These are phyloP conservation scores for Fusarium sp. DNA, from an alignment of 2,329 filamentous ascomycete species.

Conservation along the genomic window DNA sequence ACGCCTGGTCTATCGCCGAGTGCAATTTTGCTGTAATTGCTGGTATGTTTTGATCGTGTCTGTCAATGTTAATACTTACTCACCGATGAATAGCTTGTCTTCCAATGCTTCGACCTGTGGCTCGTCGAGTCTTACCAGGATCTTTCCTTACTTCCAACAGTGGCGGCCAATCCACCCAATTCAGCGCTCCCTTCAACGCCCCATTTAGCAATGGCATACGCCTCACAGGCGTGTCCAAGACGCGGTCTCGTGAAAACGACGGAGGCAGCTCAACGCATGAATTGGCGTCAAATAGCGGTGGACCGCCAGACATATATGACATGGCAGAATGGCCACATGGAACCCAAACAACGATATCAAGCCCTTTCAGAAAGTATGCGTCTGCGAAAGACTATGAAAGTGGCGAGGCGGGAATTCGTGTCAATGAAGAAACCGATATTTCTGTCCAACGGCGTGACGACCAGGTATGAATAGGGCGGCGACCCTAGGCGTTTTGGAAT, in stretches of 20 bases:
- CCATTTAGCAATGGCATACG: conserved; percentile 36
- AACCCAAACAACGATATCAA: conserved; percentile 29
- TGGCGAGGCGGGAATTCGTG: conserved; percentile 22
- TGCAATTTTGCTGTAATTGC: conserved; percentile 48
- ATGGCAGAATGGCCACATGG: conserved; percentile 28
- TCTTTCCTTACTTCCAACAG: conserved; percentile 33
- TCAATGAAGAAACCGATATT: conserved; percentile 27
- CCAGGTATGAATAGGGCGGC: conserved; percentile 28
- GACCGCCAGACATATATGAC: conserved; percentile 26
- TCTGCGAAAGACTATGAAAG: conserved; percentile 28
- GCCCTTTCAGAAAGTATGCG: conserved; percentile 34
- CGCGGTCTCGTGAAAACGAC: conserved; percentile 21
- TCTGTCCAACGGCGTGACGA: conserved; percentile 28
- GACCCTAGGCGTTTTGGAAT: conserved; percentile 30
- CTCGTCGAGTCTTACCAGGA: conserved; percentile 33
- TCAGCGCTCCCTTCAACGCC: conserved; percentile 15
- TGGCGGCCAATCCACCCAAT: conserved; percentile 22
- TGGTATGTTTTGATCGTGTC: conserved; percentile 21
- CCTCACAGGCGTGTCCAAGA: conserved; percentile 26
- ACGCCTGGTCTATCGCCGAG: conserved; percentile 48
- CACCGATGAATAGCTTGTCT: conserved; percentile 31
- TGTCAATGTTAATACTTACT: background rate
- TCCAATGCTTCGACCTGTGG: conserved; percentile 40
- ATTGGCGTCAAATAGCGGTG: background rate
- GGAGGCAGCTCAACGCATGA: conserved; percentile 37